These are phyloP conservation scores for Diaporthe amygdali DNA, from an alignment of 2,329 filamentous ascomycete species.

Conservation along the genomic window DNA sequence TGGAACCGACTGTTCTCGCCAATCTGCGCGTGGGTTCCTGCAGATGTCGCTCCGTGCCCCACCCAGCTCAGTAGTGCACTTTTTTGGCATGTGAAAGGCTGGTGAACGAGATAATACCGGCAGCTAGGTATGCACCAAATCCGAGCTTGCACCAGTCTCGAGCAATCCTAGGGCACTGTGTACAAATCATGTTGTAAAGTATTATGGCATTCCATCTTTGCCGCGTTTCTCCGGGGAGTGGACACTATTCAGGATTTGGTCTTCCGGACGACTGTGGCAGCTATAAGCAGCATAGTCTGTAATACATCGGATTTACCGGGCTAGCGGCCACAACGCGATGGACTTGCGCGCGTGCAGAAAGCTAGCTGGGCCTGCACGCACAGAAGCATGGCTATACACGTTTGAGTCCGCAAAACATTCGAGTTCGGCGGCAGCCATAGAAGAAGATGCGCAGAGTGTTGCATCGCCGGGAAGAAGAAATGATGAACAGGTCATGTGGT, in stretches of 20 bases:
- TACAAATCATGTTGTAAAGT: neutral
- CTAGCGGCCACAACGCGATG: neutral
- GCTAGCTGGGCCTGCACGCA: neutral
- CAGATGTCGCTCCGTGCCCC: neutral
- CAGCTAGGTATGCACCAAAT: neutral
- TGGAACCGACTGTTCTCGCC: neutral
- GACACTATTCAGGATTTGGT: neutral
- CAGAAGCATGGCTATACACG: neutral
- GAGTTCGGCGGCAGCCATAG: neutral
- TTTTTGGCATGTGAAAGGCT: neutral
- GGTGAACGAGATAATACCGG: neutral
- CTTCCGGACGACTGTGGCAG: neutral
- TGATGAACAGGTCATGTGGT: slow-evolving; percentile 4
- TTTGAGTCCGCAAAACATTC: neutral
- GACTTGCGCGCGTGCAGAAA: neutral
- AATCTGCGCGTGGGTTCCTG: slow-evolving; percentile 12
- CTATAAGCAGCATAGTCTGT: neutral
- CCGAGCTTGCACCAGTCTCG: neutral
- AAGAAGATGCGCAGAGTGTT: neutral
- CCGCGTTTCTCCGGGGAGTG: no score
- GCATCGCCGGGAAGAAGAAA: neutral
- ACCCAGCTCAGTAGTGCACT: neutral
- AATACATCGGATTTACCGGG: neutral
- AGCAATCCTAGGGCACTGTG: neutral
- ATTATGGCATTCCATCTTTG: neutral